These are phyloP conservation scores for Botrytis fabae DNA, from an alignment of 2,329 filamentous ascomycete genomes.

Conservation along the genomic window DNA sequence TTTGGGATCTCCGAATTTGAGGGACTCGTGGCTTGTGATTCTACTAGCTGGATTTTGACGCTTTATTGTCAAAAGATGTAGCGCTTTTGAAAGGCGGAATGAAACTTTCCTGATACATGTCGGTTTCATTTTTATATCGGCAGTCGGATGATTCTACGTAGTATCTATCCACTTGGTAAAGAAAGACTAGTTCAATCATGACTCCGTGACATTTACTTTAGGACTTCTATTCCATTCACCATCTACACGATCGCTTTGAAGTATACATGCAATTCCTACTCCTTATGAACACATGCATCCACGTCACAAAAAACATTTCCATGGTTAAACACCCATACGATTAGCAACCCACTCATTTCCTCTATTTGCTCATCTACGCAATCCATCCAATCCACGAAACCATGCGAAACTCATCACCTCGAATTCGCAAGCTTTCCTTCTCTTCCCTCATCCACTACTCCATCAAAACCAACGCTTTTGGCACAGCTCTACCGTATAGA, in stretches of 20 bases:
- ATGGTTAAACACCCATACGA: background rate
- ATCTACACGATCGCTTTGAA: background rate
- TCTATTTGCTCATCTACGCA: background rate
- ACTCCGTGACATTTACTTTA: background rate
- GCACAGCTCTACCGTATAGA: background rate
- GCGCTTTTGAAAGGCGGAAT: background rate
- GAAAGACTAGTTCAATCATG: background rate
- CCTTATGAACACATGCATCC: background rate
- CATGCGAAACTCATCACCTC: background rate
- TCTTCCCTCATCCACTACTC: background rate
- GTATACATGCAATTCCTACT: background rate
- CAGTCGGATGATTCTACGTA: background rate
- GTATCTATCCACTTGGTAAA: background rate
- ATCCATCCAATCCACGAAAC: background rate
- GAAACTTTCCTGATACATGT: fast-evolving
- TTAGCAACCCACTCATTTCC: background rate
- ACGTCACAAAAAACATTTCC: no score
- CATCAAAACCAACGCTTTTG: background rate
- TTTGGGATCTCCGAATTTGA: background rate
- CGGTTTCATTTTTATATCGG: background rate
- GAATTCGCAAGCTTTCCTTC: background rate
- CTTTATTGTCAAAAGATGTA: background rate
- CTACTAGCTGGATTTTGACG: background rate
- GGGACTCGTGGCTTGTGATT: background rate
- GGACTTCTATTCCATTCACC: background rate